Evolutionary conservation across 1,284 basidiomycete species (phyloP), one percentile per base, ranked within the genome.

Genomic region (Coniferiporia sulphurascens): DNA sequence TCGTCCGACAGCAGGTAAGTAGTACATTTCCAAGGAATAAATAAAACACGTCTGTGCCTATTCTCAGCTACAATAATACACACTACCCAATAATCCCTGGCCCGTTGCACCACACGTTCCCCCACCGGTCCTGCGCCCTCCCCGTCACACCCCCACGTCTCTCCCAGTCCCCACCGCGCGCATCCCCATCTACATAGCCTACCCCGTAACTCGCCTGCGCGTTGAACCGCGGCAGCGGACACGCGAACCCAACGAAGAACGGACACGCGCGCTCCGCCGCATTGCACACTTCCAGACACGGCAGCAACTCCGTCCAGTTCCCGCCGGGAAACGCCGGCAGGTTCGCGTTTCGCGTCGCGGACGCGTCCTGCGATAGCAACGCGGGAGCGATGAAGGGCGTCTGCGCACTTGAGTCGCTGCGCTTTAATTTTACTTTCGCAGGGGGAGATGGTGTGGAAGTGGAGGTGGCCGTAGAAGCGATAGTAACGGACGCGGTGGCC

Each of bases 261-360:
- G 92, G 92, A 71, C 92, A 94, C 21, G 84, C 80, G 35, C 91
- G 79, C 68, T 92, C 89, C 13, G 82, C 85, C 0, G 80, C 78
- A 35, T 85, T 81, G 72, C 92, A 95, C 34, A 79, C 83, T 70
- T 90, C 86, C 12, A 94, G 73, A 69, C 91, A 94, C 3, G 92
- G 92, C 38, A 91, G 72, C 8, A 94, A 75, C 69, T 83, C 78
- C 12, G 72, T 75, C 56, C 56, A 62, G 70, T 90, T 91, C 10
- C 72, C 64, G 13, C 69, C 71, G 3, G 67, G 67, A 62, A 78
- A 73, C 12, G 73, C 62, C 5, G 82, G 79, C 27, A 87, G 73
- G 50, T 69, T 73, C 1, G 78, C 71, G 62, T 81, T 82, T 17
- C 82, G 74, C 4, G 76, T 65, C 12, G 67, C 70, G 22, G 76